A percentile compares a stretch with the other conserved stretches of the same genome.
Evolutionary conservation across 129 eudicot species (phyloP).

Genomic region (Tagetes patula): DNA sequence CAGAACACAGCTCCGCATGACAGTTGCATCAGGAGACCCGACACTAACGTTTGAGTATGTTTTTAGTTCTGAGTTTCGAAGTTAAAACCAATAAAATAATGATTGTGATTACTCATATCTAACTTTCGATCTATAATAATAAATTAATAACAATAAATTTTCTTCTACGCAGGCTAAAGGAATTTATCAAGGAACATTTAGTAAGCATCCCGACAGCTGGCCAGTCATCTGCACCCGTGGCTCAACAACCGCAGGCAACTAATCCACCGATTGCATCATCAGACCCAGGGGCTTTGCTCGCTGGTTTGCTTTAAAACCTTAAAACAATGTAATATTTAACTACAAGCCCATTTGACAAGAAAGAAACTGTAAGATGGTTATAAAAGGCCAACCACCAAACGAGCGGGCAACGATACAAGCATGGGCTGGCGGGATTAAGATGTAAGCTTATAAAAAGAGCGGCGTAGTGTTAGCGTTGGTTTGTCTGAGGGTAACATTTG

Average conservation of each 20-base stretch:
- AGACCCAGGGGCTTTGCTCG: slow-evolving; percentile 94
- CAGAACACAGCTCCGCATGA: slow-evolving; percentile 95
- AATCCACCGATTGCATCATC: slow-evolving; percentile 47
- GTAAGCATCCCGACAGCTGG: slow-evolving; percentile 60
- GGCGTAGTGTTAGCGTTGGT: slow-evolving; percentile 39
- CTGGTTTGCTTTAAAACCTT: slow-evolving; percentile 65
- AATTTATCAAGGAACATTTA: slow-evolving; percentile 85
- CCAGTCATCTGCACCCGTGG: slow-evolving; percentile 49
- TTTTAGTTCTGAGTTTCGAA: not conserved
- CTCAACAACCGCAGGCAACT: slow-evolving; percentile 50
- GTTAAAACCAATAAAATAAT: not conserved
- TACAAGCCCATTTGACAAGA: slow-evolving; percentile 22
- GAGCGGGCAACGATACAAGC: slow-evolving; percentile 34
- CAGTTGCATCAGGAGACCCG: slow-evolving; percentile 90
- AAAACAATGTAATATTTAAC: slow-evolving; percentile 1
- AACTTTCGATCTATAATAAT: too few species aligned
- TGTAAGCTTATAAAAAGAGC: slow-evolving; percentile 29
- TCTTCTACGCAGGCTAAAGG: slow-evolving; percentile 64
- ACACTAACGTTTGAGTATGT: slow-evolving; percentile 86
- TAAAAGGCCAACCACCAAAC: slow-evolving; percentile 29
- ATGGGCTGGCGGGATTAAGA: slow-evolving; percentile 59
- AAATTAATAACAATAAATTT: not conserved
- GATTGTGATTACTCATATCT: not conserved
- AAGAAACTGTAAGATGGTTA: slow-evolving; percentile 39
- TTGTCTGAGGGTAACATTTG: slow-evolving; percentile 38